Evolutionary conservation across 108 stramenopile genomes (phyloP).

Genomic region (Discostella pseudostelligera): DNA sequence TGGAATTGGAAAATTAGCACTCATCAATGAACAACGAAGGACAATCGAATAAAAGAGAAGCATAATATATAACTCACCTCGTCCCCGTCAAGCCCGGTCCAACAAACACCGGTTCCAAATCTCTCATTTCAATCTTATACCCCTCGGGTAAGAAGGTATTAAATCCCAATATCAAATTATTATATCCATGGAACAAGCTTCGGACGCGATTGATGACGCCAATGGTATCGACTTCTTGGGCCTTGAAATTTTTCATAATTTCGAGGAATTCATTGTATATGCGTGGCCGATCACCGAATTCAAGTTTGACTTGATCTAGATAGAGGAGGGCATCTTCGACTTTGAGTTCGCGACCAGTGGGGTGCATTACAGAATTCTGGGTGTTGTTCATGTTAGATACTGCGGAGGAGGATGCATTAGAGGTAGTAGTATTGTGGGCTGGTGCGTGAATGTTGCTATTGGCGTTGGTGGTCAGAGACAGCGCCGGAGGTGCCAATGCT

Average conservation of each 20-base stretch:
- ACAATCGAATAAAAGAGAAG: not conserved
- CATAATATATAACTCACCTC: constrained; percentile 10
- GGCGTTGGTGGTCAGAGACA: not conserved
- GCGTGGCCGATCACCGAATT: constrained; percentile 93
- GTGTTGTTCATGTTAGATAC: not conserved
- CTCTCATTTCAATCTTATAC: constrained; percentile 89
- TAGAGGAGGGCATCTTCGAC: constrained; percentile 91
- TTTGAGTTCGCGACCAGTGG: constrained; percentile 61
- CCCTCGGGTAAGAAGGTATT: constrained; percentile 94
- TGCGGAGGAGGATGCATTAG: not conserved
- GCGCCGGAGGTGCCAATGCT: not conserved
- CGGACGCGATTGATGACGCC: constrained; percentile 85
- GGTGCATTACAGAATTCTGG: no score
- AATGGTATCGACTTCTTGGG: constrained; percentile 90
- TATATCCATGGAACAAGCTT: constrained; percentile 88
- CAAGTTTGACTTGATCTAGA: constrained; percentile 89
- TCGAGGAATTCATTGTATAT: constrained; percentile 99
- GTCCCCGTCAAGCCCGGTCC: constrained; percentile 38
- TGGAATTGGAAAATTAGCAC: no score
- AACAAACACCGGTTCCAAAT: constrained; percentile 56
- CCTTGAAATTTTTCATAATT: constrained; percentile 98
- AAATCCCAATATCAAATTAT: constrained; percentile 92
- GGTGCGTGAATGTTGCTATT: not conserved
- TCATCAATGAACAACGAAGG: no score
- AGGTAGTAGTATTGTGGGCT: not conserved